Evolutionary conservation across 176 grass and related monocot species (phyloP).

Genomic region (Carex scoparia): DNA sequence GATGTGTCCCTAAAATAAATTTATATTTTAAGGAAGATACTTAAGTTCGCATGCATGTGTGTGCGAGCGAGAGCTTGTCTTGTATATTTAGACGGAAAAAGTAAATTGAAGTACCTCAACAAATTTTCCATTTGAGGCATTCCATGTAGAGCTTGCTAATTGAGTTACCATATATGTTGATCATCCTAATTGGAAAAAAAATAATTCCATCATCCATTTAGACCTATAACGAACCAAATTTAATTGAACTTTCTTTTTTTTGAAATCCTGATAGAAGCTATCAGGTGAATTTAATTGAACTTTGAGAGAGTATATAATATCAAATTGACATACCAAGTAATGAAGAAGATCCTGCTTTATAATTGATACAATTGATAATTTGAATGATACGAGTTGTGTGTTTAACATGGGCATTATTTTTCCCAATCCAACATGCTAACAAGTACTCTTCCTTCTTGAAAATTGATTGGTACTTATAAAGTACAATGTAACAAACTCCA

Average conservation of each 20-base stretch:
- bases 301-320: not conserved
- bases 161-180: conserved; percentile 47
- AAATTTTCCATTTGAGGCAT: conserved; percentile 68
- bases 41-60: not conserved
- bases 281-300: not conserved
- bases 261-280: no score
- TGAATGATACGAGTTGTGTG: not conserved
- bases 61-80: not conserved
- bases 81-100: not conserved
- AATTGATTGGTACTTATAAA: conserved; percentile 87
- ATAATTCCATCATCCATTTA: conserved; percentile 8
- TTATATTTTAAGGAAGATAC: conserved; percentile 26
- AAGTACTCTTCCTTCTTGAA: conserved; percentile 90
- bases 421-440: conserved; percentile 86
- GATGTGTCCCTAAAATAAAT: conserved; percentile 63
- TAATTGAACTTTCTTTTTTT: not conserved
- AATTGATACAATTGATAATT: not conserved
- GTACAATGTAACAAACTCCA: conserved; percentile 87
- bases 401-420: conserved; percentile 47
- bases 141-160: conserved; percentile 60
- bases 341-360: not conserved
- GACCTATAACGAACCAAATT: not conserved
- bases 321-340: not conserved
- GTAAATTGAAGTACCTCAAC: conserved; percentile 48
- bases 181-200: conserved; percentile 42